Evolutionary conservation across 2,329 filamentous ascomycete species (phyloP).

Genomic region (Fusarium sp.): DNA sequence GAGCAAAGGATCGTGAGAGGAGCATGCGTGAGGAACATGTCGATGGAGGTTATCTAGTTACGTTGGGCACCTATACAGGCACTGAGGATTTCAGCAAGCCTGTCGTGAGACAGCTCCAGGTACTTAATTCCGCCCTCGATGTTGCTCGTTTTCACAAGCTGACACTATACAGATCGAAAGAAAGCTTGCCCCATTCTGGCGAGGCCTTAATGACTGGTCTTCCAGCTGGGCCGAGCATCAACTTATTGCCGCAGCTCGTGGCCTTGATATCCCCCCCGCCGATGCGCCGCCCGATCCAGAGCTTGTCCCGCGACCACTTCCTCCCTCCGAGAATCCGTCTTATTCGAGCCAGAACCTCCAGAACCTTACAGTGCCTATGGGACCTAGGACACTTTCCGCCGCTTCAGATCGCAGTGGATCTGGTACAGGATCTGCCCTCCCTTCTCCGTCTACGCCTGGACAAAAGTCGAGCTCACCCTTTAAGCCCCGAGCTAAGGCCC

Average conservation of each 20-base stretch:
- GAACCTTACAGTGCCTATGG: conserved; percentile 84
- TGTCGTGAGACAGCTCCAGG: conserved; percentile 90
- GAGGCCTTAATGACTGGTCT: conserved; percentile 89
- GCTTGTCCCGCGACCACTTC: conserved; percentile 65
- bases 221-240: conserved; percentile 95
- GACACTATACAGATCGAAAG: conserved; percentile 82
- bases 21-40: conserved; percentile 94
- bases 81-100: conserved; percentile 93
- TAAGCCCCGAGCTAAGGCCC: conserved; percentile 87
- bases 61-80: conserved; percentile 92
- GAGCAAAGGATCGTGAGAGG: conserved; percentile 87
- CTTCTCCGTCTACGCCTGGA: conserved; percentile 61
- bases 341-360: conserved; percentile 72
- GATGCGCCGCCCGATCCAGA: conserved; percentile 85
- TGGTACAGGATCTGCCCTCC: conserved; percentile 69
- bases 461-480: conserved; percentile 71
- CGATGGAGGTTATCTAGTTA: conserved; percentile 95
- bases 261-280: conserved; percentile 84
- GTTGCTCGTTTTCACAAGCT: conserved; percentile 14
- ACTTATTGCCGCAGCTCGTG: conserved; percentile 90
- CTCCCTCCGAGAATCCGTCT: conserved; percentile 62
- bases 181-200: conserved; percentile 94
- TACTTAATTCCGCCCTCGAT: conserved; percentile 59
- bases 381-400: conserved; percentile 81
- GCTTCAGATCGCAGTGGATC: conserved; percentile 80